phyloP scores from a whole-genome alignment of 148 eudicot species.

The Arctostaphylos glauca region DNA sequence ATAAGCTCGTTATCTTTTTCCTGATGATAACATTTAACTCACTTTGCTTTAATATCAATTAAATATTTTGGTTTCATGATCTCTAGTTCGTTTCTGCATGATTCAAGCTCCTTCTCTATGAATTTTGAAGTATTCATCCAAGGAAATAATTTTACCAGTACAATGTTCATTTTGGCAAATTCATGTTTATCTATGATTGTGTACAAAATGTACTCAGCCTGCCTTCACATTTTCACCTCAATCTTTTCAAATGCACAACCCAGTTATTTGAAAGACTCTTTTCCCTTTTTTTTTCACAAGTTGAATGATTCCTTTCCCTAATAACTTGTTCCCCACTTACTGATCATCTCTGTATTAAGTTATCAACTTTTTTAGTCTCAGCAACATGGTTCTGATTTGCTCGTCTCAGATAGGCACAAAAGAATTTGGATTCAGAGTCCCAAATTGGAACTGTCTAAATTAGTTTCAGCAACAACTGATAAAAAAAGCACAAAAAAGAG shows the following conservation, averaged over 20 bases:
- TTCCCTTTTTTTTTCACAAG: background rate
- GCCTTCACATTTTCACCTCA: background rate
- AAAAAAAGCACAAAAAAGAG: constrained; percentile 11
- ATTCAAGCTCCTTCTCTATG: background rate
- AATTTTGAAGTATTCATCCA: background rate
- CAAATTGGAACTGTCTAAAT: background rate
- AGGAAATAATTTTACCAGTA: background rate
- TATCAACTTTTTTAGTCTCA: background rate
- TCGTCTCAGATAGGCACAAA: background rate
- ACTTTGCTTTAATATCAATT: background rate
- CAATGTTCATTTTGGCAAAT: background rate
- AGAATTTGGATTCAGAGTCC: background rate
- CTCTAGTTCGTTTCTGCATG: background rate
- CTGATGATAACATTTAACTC: background rate
- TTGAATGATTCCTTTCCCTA: background rate
- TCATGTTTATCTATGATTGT: background rate
- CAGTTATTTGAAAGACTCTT: background rate
- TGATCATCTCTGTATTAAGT: background rate
- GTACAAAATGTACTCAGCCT: background rate
- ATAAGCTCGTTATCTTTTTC: background rate
- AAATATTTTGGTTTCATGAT: background rate
- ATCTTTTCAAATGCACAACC: background rate
- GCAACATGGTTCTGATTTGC: background rate
- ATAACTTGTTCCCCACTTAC: background rate
- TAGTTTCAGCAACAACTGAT: background rate